These are phyloP conservation scores for Serendipita indica DNA, from an alignment of 768 basidiomycete species.

Conservation along the genomic window DNA sequence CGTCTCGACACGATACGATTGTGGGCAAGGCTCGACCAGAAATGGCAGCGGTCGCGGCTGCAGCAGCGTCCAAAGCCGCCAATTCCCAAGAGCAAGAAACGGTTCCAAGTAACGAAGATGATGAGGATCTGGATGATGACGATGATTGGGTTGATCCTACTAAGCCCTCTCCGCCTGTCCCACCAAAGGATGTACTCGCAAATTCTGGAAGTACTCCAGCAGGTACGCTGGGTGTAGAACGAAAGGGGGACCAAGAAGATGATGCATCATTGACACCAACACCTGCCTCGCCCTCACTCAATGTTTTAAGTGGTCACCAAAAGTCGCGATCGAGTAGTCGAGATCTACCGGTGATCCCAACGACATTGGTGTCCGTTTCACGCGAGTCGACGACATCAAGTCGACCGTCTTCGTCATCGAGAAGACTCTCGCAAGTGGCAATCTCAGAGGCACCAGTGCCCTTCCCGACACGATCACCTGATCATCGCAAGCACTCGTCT, in stretches of 20 bases:
- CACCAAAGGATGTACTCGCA: background rate
- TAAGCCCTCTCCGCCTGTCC: constrained; percentile 27
- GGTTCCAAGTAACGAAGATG: background rate
- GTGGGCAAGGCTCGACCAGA: constrained; percentile 3
- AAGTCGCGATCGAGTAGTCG: background rate
- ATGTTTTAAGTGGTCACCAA: constrained; percentile 6
- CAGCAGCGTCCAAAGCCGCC: background rate
- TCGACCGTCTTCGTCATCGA: constrained; percentile 10
- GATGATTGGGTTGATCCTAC: constrained; percentile 58
- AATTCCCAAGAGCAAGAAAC: background rate
- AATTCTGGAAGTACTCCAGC: background rate
- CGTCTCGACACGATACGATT: constrained; percentile 8
- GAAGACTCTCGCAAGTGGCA: constrained; percentile 8
- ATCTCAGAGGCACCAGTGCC: constrained; percentile 6
- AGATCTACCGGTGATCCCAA: constrained; percentile 8
- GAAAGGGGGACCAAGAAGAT: background rate
- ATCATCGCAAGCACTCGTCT: constrained; percentile 8
- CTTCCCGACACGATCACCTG: constrained; percentile 12
- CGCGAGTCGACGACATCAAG: constrained; percentile 2
- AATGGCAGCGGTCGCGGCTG: constrained; percentile 3
- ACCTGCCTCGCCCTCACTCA: background rate
- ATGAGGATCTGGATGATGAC: constrained; percentile 15
- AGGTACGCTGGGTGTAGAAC: constrained; percentile 16
- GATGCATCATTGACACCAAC: constrained; percentile 9
- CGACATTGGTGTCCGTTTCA: background rate